These are phyloP conservation scores for Hirschioporus abietinus DNA, from an alignment of 768 basidiomycete genomes.

Conservation along the genomic window DNA sequence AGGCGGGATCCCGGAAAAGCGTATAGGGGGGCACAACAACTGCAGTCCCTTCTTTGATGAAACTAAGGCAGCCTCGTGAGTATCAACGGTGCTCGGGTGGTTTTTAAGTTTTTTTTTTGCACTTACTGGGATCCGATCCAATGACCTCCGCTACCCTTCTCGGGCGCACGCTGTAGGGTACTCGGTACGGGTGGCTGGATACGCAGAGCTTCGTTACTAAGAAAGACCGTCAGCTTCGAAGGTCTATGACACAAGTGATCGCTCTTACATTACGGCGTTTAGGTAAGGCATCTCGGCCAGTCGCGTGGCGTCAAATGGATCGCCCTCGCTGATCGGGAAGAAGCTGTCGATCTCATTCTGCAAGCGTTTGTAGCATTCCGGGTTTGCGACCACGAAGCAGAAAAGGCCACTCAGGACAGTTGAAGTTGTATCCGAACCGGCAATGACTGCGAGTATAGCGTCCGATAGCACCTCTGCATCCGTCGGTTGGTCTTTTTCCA, in stretches of 20 bases:
- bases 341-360: slow-evolving; percentile 36
- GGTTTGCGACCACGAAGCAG: slow-evolving; percentile 36
- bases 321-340: slow-evolving; percentile 31
- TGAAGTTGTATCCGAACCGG: slow-evolving; percentile 46
- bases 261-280: slow-evolving; percentile 31
- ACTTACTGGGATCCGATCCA: slow-evolving; percentile 29
- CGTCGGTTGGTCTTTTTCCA: slow-evolving; percentile 22
- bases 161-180: slow-evolving; percentile 33
- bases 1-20: slow-evolving; percentile 38
- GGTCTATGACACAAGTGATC: not conserved
- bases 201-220: slow-evolving; percentile 42
- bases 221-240: not conserved
- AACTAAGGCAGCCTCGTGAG: slow-evolving; percentile 20
- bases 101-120: too few species aligned
- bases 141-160: slow-evolving; percentile 25
- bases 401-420: slow-evolving; percentile 33
- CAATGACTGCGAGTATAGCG: slow-evolving; percentile 32
- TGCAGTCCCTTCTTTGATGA: slow-evolving; percentile 36
- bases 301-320: slow-evolving; percentile 16
- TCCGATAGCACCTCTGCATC: slow-evolving; percentile 30
- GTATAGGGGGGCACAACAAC: slow-evolving; percentile 36
- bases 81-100: too few species aligned
- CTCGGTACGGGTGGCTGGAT: slow-evolving; percentile 39
- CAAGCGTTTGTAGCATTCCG: slow-evolving; percentile 29
- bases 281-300: slow-evolving; percentile 29